Conservation (phyloP, 2,329 filamentous ascomycete genomes). For the Fusarium domesticum region DNA sequence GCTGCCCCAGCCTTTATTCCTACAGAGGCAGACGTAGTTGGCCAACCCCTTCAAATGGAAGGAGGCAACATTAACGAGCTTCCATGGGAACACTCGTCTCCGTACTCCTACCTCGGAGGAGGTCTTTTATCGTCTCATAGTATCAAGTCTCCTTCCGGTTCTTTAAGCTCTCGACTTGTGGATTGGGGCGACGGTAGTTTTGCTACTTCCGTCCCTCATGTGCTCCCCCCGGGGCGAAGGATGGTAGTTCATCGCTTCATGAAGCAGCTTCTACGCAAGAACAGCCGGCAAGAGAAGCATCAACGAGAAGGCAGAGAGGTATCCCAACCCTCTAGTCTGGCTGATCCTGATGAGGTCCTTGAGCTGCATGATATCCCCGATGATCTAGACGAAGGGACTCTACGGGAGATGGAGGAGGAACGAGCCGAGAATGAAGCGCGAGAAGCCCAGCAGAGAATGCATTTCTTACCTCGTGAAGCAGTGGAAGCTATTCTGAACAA, state of each 20-base stretch:
- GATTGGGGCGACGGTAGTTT: constrained; percentile 28
- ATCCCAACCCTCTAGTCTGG: constrained; percentile 10
- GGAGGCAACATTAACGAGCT: not conserved
- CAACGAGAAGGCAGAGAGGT: constrained; percentile 7
- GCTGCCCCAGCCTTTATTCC: constrained; percentile 21
- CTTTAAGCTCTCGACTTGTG: constrained; percentile 24
- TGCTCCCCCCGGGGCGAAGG: constrained; percentile 42
- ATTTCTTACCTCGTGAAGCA: constrained; percentile 42
- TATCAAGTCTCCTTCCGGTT: constrained; percentile 23
- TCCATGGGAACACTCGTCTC: constrained; percentile 23
- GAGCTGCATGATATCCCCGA: constrained; percentile 38
- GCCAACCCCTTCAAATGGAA: not conserved
- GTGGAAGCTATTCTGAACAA: constrained; percentile 53
- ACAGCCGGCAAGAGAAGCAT: constrained; percentile 17
- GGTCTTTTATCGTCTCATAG: constrained; percentile 27
- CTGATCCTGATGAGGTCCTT: constrained; percentile 38
- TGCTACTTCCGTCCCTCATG: constrained; percentile 20
- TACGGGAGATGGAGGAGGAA: constrained; percentile 56
- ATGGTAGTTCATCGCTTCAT: constrained; percentile 43
- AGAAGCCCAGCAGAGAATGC: not conserved
- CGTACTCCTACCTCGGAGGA: constrained; percentile 37
- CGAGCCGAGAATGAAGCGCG: constrained; percentile 11
- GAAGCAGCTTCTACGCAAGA: constrained; percentile 38
- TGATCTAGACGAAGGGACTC: constrained; percentile 52
- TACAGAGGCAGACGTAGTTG: constrained; percentile 24